Base-by-base conservation (phyloP, 169 alveolate species). In the Cryptosporidium ryanae region DNA sequence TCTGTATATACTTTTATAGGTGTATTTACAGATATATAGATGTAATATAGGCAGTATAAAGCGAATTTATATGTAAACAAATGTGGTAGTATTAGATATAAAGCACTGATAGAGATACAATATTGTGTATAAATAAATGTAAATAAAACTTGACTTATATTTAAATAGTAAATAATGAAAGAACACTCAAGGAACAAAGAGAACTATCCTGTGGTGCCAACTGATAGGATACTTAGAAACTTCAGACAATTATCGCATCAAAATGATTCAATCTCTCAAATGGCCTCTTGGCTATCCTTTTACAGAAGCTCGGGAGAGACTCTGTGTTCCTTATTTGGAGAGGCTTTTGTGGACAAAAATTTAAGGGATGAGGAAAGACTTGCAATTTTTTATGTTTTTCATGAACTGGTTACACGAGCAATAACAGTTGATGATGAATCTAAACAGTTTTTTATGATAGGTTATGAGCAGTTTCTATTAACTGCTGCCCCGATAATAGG, bases 201-300 rank as follows among this genome's bases (percentile, higher is more conserved):
- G n/a, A 46, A 29, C 25, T 76, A 59, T 25, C 87, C 87, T 12
- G 18, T 76, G 27, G 76, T 76, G 3, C 87, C 87, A 76, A 59
- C 71, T 0, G 87, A 76, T 4, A 31, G 87, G 46, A 76, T 76
- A 59, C 18, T 76, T 17, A 76, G 64, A 59, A 76, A 76, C 18
- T 76, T 76, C 48, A 76, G 52, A 31, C 87, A 76, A 65, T 44
- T 76, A 17, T 76, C 87, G 2, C 87, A 55, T n/a, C 71, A 76
- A 23, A 55, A 76, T 55, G 87, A 76, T 55, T 76, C 87, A 61
- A 76, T 76, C 59, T 59, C 87, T 23, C 87, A 76, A 61, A 76
- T 76, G 87, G 87, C 87, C 25, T 76, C 87, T 43, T 76, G 87
- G 87, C 52, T 76, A 38, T 76, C 87, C 31, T 76, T 76, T 59